Percentiles rank a stretch among this genome's conserved stretches.
phyloP scores from a whole-genome alignment of 139 green algal genomes.

The Micromonas commoda region DNA sequence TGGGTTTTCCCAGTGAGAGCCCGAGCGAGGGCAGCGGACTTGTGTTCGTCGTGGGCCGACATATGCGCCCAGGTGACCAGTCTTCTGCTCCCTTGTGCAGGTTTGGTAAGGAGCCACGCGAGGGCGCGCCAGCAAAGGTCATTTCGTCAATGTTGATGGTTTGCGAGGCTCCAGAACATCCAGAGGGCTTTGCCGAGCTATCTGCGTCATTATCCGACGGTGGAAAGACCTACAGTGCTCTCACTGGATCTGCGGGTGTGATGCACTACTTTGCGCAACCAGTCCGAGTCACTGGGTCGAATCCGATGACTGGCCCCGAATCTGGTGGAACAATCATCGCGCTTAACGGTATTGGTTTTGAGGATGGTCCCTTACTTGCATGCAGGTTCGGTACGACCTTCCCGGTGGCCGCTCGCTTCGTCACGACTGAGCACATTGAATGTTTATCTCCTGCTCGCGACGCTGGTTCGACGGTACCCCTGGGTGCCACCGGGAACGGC shows the following conservation, averaged over 20 bases:
- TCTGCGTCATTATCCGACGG: background rate
- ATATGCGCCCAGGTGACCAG: background rate
- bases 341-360: background rate
- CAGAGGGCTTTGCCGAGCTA: background rate
- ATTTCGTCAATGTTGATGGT: background rate
- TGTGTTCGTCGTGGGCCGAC: background rate
- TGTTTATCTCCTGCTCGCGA: background rate
- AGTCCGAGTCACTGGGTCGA: background rate
- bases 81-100: background rate
- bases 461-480: no score
- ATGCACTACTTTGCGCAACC: background rate
- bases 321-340: conserved; percentile 5
- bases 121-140: background rate
- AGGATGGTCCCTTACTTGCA: background rate
- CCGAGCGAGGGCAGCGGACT: background rate
- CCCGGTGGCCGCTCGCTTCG: background rate
- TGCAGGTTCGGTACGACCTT: conserved; percentile 6
- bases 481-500: background rate
- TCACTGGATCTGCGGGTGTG: no score
- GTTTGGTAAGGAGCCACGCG: background rate
- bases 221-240: background rate
- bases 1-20: background rate
- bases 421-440: background rate
- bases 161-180: background rate
- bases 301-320: conserved; percentile 5